phyloP scores from a whole-genome alignment of 495 filamentous ascomycete species.

The Clohesyomyces aquaticus region DNA sequence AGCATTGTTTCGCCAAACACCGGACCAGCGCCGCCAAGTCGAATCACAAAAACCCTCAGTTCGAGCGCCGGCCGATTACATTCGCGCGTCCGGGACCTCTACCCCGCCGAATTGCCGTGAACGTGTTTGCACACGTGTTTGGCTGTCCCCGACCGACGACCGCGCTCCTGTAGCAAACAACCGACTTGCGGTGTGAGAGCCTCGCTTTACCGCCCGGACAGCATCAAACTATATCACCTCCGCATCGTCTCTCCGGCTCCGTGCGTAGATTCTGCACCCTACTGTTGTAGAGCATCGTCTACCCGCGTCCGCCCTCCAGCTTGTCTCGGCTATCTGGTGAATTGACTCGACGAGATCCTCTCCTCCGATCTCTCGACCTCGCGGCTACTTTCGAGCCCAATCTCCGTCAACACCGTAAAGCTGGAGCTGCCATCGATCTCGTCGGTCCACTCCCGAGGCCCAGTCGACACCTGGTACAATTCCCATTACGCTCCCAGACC shows the following conservation, averaged over 20 bases:
- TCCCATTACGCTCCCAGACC: constrained; percentile 70
- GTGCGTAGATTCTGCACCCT: constrained; percentile 42
- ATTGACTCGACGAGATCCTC: constrained; percentile 37
- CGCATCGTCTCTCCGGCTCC: constrained; percentile 39
- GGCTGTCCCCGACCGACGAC: constrained; percentile 16
- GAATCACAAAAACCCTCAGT: constrained; percentile 23
- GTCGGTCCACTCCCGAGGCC: constrained; percentile 87
- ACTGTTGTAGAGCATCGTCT: constrained; percentile 40
- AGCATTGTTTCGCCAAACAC: constrained; percentile 34
- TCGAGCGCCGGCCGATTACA: constrained; percentile 3
- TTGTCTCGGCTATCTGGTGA: constrained; percentile 33
- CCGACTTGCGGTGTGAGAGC: constrained; percentile 29
- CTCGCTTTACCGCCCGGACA: constrained; percentile 17
- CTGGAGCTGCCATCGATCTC: constrained; percentile 97
- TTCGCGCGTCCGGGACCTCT: constrained; percentile 10
- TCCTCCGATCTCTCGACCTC: constrained; percentile 19
- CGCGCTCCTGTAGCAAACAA: constrained; percentile 39
- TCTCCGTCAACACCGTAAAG: constrained; percentile 76
- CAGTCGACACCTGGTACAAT: constrained; percentile 79
- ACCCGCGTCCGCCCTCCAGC: constrained; percentile 23
- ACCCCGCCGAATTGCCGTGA: constrained; percentile 2
- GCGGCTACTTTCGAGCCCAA: constrained; percentile 34
- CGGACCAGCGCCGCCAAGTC: constrained; percentile 30
- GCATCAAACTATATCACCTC: constrained; percentile 33
- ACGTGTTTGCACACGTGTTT: constrained; percentile 43